A percentile compares a stretch with the other conserved stretches of the same genome.
phyloP scores from a whole-genome alignment of 495 filamentous ascomycete genomes.

The Aeminium ludgeri region DNA sequence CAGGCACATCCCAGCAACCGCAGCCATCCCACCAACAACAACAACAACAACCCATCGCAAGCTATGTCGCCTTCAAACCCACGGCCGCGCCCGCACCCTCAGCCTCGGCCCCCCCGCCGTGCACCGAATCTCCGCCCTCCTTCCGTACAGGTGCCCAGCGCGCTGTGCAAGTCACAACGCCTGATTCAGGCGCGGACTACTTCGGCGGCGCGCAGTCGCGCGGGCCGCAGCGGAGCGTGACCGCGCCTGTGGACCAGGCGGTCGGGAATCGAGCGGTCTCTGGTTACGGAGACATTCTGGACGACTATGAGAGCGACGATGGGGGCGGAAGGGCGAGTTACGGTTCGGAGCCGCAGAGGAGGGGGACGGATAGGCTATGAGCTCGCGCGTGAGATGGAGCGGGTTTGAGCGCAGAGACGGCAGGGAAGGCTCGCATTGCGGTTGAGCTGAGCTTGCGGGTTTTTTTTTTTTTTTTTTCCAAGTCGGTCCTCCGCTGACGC shows the following conservation, averaged over 20 bases:
- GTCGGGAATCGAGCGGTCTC: neutral
- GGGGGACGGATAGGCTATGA: neutral
- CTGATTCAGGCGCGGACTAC: no score
- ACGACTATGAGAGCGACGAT: neutral
- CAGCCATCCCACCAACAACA: neutral
- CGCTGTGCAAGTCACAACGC: no score
- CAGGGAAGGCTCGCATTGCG: neutral
- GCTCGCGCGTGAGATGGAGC: neutral
- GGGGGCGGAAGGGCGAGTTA: neutral
- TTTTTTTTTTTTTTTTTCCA: no score
- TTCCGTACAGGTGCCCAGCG: no score
- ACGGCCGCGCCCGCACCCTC: constrained; percentile 4
- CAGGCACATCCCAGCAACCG: neutral
- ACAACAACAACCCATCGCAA: neutral
- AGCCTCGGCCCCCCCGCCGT: constrained; percentile 1
- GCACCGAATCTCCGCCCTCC: no score
- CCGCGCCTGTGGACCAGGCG: no score
- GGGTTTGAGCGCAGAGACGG: neutral
- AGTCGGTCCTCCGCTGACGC: no score
- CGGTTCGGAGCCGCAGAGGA: neutral
- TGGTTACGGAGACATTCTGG: neutral
- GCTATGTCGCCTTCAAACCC: constrained; percentile 18
- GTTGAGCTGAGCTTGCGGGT: neutral
- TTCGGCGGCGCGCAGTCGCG: no score
- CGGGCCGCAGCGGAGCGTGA: neutral